Conservation (phyloP, 2,329 filamentous ascomycete genomes). For the Aspergillus cejpii region DNA sequence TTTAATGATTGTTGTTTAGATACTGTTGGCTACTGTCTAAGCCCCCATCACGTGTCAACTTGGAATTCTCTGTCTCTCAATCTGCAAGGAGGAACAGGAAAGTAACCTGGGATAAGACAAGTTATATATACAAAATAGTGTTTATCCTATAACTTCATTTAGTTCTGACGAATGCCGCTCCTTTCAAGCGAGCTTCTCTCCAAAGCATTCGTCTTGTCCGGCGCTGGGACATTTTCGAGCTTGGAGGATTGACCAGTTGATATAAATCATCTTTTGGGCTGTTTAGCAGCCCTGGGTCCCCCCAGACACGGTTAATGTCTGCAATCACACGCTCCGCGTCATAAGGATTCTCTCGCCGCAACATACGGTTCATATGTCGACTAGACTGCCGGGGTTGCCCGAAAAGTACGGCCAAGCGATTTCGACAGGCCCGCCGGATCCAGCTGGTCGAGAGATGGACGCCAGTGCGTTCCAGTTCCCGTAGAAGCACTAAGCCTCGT, state of each 20-base stretch:
- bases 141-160: not conserved
- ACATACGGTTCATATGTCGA: constrained; percentile 30
- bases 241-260: constrained; percentile 21
- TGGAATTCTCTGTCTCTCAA: no score
- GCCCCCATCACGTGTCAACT: not conserved
- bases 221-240: constrained; percentile 9
- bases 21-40: not conserved
- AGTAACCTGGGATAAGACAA: not conserved
- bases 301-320: constrained; percentile 34
- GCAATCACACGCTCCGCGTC: constrained; percentile 24
- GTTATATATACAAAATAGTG: not conserved
- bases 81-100: no score
- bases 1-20: constrained; percentile 1
- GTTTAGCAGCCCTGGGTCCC: constrained; percentile 25
- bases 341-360: constrained; percentile 35
- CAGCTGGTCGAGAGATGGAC: constrained; percentile 26
- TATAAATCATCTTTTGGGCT: constrained; percentile 16
- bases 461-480: constrained; percentile 33
- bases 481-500: constrained; percentile 37
- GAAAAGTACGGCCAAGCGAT: constrained; percentile 36
- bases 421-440: constrained; percentile 31
- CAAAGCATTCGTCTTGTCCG: constrained; percentile 3
- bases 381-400: constrained; percentile 26
- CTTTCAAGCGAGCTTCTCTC: constrained; percentile 1
- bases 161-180: constrained; percentile 1